Evolutionary conservation across 495 filamentous ascomycete genomes (phyloP).

Genomic region (Penicillium samsonianum): DNA sequence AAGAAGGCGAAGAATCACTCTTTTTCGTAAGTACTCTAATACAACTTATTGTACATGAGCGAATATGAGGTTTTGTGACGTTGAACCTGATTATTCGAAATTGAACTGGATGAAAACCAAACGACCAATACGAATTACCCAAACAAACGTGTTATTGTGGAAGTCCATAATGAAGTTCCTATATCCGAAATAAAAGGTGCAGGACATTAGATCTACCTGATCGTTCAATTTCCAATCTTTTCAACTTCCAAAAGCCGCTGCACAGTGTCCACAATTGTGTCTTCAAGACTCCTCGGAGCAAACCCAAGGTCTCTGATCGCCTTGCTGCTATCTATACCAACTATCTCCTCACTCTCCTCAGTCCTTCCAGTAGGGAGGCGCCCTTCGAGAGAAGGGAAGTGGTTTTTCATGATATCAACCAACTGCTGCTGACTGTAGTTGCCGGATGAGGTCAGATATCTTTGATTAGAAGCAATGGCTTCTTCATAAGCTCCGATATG

Average conservation of each 20-base stretch:
- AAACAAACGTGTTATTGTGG: too few relatives aligned
- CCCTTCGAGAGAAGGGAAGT: neutral
- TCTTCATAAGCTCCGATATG: neutral
- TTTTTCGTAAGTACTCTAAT: slow-evolving; percentile 6
- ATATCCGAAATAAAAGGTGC: too few relatives aligned
- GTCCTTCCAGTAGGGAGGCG: neutral
- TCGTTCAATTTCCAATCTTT: neutral
- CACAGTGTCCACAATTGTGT: neutral
- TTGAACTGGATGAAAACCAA: too few relatives aligned
- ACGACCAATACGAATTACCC: too few relatives aligned
- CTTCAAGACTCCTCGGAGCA: neutral
- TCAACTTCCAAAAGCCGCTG: neutral
- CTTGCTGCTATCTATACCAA: neutral
- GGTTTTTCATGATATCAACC: neutral
- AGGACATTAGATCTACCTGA: too few relatives aligned
- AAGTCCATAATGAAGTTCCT: too few relatives aligned
- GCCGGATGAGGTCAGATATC: neutral
- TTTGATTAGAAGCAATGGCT: neutral
- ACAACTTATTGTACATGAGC: too few relatives aligned
- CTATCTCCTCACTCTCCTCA: neutral
- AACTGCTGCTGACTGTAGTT: neutral
- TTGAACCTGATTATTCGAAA: too few relatives aligned
- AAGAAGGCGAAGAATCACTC: slow-evolving; percentile 19
- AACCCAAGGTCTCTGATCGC: neutral
- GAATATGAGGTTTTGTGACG: too few relatives aligned